phyloP scores from a whole-genome alignment of 306 rosid genomes.

The Betula pendula region DNA sequence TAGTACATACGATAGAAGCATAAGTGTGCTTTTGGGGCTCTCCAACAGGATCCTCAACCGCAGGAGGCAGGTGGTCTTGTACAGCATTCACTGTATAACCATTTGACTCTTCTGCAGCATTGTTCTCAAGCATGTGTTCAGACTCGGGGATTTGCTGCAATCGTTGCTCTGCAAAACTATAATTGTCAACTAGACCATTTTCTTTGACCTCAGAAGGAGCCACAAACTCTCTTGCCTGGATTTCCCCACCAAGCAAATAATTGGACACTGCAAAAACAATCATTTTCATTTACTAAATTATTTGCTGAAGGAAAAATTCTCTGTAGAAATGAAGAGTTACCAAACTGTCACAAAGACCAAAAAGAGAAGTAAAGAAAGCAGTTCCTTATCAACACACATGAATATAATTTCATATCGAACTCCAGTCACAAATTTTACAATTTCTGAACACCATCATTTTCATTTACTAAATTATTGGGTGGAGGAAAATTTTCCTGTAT shows the following conservation, averaged over 20 bases:
- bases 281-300: conserved; percentile 24
- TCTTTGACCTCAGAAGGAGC: conserved; percentile 64
- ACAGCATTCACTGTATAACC: conserved; percentile 47
- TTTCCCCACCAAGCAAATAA: conserved; percentile 66
- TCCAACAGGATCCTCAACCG: conserved; percentile 78
- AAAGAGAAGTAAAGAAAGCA: too few species aligned
- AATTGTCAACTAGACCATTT: conserved; percentile 61
- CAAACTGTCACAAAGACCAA: conserved; percentile 6
- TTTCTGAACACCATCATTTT: conserved; percentile 16
- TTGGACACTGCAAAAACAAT: conserved; percentile 61
- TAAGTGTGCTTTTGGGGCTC: conserved; percentile 96
- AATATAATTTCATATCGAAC: not conserved
- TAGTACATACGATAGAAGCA: conserved; percentile 81
- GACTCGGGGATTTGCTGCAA: conserved; percentile 63
- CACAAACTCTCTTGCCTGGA: conserved; percentile 69
- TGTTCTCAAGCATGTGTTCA: conserved; percentile 55
- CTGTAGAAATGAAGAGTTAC: not conserved
- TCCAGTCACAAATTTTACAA: too few species aligned
- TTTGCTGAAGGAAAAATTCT: not conserved
- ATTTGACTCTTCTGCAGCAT: conserved; percentile 54
- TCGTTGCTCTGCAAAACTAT: conserved; percentile 66
- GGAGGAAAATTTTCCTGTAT: conserved; percentile 4
- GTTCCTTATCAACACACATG: too few species aligned
- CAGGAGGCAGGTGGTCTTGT: conserved; percentile 56
- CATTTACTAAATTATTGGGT: conserved; percentile 12